These are phyloP conservation scores for Ophiosphaerella korrae DNA, from an alignment of 2,329 filamentous ascomycete genomes.

Conservation along the genomic window DNA sequence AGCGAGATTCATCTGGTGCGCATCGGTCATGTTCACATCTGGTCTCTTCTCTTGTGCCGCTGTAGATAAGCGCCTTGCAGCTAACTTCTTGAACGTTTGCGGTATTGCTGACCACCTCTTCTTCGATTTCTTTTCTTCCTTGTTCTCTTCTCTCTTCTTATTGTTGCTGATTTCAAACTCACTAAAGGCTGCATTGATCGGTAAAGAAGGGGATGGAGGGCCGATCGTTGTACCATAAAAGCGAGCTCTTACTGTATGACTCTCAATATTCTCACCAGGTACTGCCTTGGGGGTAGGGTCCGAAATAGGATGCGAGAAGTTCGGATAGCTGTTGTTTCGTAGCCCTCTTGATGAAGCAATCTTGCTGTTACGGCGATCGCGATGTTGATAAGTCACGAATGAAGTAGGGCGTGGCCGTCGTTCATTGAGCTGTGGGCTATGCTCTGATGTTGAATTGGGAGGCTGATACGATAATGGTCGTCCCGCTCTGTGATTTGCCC, in stretches of 20 bases:
- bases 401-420: constrained; percentile 30
- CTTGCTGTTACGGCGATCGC: constrained; percentile 31
- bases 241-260: constrained; percentile 22
- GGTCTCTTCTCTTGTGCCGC: constrained; percentile 18
- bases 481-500: constrained; percentile 4
- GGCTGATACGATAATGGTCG: constrained; percentile 21
- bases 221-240: constrained; percentile 22
- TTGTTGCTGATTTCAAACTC: constrained; percentile 10
- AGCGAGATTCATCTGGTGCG: constrained; percentile 19
- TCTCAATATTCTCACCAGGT: constrained; percentile 30
- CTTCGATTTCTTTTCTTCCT: constrained; percentile 26
- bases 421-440: constrained; percentile 19
- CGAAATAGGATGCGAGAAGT: constrained; percentile 29
- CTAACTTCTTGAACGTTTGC: constrained; percentile 25
- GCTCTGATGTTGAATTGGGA: constrained; percentile 9
- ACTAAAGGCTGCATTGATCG: constrained; percentile 8
- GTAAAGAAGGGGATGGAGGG: constrained; percentile 25
- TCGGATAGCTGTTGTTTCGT: constrained; percentile 30
- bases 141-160: constrained; percentile 8
- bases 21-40: constrained; percentile 12
- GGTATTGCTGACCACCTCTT: constrained; percentile 34
- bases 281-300: constrained; percentile 20
- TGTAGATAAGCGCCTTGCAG: constrained; percentile 19
- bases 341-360: constrained; percentile 38
- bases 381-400: constrained; percentile 29